These are phyloP conservation scores for Penicillium taxi DNA, from an alignment of 495 filamentous ascomycete genomes.

Conservation along the genomic window DNA sequence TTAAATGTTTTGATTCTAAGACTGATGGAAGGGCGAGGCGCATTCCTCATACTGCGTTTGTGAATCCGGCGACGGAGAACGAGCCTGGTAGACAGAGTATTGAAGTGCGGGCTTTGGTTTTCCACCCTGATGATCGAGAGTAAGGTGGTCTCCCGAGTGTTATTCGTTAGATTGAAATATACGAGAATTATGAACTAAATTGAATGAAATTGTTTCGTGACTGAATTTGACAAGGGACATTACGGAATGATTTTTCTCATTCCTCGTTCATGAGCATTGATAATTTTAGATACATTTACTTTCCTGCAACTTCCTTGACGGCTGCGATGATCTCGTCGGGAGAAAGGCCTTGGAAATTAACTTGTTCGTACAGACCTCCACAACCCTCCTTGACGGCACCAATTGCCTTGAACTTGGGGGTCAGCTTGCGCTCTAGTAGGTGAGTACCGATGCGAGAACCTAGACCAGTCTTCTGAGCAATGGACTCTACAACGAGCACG, in stretches of 20 bases:
- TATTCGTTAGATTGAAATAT: too few relatives aligned
- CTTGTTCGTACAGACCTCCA: slow-evolving; percentile 31
- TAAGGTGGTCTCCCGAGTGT: too few relatives aligned
- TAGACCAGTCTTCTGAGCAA: slow-evolving; percentile 35
- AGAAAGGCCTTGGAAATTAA: slow-evolving; percentile 31
- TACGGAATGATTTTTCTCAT: too few relatives aligned
- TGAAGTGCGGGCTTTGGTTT: slow-evolving; percentile 53
- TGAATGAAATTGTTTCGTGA: neutral
- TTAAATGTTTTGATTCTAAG: slow-evolving; percentile 68
- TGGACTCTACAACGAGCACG: slow-evolving; percentile 31
- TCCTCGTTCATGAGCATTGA: too few relatives aligned
- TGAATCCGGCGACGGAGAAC: slow-evolving; percentile 41
- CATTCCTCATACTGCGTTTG: slow-evolving; percentile 58
- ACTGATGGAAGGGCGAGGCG: slow-evolving; percentile 43
- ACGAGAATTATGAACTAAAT: too few relatives aligned
- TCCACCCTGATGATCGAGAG: slow-evolving; percentile 42
- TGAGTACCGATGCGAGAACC: slow-evolving; percentile 32
- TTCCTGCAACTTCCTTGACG: slow-evolving; percentile 21
- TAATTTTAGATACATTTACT: slow-evolving; percentile 7
- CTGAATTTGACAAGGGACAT: neutral
- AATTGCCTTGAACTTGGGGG: slow-evolving; percentile 28
- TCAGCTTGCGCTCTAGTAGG: slow-evolving; percentile 28
- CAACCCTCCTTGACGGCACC: slow-evolving; percentile 32
- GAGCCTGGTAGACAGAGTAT: slow-evolving; percentile 54
- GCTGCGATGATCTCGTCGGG: slow-evolving; percentile 25